Conservation (phyloP, 345 rosid species). For the Aquilaria sinensis region DNA sequence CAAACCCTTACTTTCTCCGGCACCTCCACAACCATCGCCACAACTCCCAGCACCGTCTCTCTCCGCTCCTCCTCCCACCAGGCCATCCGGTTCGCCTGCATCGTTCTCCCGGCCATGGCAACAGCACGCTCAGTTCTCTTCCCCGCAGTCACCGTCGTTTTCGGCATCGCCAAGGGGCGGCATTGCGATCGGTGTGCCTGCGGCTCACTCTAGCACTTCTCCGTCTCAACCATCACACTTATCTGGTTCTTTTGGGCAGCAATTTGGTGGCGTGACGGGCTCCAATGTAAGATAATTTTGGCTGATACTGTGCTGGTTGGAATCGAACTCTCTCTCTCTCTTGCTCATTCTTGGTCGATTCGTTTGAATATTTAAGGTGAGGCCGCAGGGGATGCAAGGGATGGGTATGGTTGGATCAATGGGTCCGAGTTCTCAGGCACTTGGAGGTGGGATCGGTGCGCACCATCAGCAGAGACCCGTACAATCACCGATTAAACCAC, state of each 20-base stretch:
- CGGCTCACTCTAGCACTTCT: slow-evolving; percentile 39
- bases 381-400: slow-evolving; percentile 60
- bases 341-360: slow-evolving; percentile 7
- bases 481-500: slow-evolving; percentile 57
- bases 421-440: slow-evolving; percentile 56
- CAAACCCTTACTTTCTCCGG: slow-evolving; percentile 24
- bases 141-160: slow-evolving; percentile 31
- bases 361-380: slow-evolving; percentile 30
- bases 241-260: slow-evolving; percentile 64
- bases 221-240: slow-evolving; percentile 44
- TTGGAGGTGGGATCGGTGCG: slow-evolving; percentile 55
- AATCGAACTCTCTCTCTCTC: too few species aligned
- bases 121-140: slow-evolving; percentile 45
- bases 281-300: slow-evolving; percentile 16
- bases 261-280: slow-evolving; percentile 44
- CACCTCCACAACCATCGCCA: slow-evolving; percentile 24
- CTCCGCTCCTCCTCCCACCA: slow-evolving; percentile 25
- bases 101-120: slow-evolving; percentile 67
- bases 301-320: too few species aligned
- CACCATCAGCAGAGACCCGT: slow-evolving; percentile 79
- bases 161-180: slow-evolving; percentile 46
- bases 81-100: slow-evolving; percentile 17
- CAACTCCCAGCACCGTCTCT: slow-evolving; percentile 15
- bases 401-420: slow-evolving; percentile 60
- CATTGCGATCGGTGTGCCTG: slow-evolving; percentile 68